Evolutionary conservation across 176 grass and related monocot genomes (phyloP).

Genomic region (Zea luxurians): DNA sequence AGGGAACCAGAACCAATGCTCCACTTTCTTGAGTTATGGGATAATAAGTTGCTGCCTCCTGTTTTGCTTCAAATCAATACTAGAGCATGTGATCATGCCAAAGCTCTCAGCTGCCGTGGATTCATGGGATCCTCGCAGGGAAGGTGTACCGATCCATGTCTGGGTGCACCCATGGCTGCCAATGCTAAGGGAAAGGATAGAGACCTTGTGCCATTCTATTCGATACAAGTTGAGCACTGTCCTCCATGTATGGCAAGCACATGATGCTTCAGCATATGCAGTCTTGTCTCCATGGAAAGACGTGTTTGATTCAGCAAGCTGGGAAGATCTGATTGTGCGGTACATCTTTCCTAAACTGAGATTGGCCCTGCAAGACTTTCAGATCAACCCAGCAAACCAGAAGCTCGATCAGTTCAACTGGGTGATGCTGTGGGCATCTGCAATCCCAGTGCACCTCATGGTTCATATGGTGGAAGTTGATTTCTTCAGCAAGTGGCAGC

Average conservation of each 20-base stretch:
- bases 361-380: slow-evolving; percentile 58
- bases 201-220: slow-evolving; percentile 53
- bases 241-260: slow-evolving; percentile 61
- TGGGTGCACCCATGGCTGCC: slow-evolving; percentile 78
- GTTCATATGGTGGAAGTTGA: slow-evolving; percentile 66
- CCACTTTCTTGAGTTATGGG: slow-evolving; percentile 49
- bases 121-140: slow-evolving; percentile 63
- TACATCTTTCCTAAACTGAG: slow-evolving; percentile 65
- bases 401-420: slow-evolving; percentile 65
- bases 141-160: slow-evolving; percentile 49
- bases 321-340: slow-evolving; percentile 55
- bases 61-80: slow-evolving; percentile 48
- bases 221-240: slow-evolving; percentile 61
- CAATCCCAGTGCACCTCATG: slow-evolving; percentile 57
- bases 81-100: slow-evolving; percentile 68
- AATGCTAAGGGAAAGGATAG: slow-evolving; percentile 52
- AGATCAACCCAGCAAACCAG: slow-evolving; percentile 65
- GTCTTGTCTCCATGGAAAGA: slow-evolving; percentile 69
- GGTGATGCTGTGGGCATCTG: slow-evolving; percentile 65
- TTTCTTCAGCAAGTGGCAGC: slow-evolving; percentile 83
- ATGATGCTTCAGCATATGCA: slow-evolving; percentile 57
- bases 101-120: slow-evolving; percentile 65
- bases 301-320: slow-evolving; percentile 57
- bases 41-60: slow-evolving; percentile 48
- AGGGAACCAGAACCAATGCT: slow-evolving; percentile 80